phyloP scores from a whole-genome alignment of 129 eudicot species.

The Arctium minus region DNA sequence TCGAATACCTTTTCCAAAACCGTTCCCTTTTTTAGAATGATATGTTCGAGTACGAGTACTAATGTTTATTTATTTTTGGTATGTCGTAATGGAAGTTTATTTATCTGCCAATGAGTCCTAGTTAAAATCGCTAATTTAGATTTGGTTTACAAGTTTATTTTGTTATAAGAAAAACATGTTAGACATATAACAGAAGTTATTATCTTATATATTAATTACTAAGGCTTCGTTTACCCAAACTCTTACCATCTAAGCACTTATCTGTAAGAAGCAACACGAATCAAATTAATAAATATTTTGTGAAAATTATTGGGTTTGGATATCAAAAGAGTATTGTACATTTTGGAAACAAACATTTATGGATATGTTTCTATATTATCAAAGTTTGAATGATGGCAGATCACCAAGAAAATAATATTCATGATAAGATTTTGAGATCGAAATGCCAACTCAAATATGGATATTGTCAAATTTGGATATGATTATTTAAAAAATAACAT shows the following conservation, averaged over 20 bases:
- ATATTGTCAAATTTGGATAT: background rate
- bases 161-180: background rate
- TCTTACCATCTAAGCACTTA: too few relatives aligned
- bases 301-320: too few relatives aligned
- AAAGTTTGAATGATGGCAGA: background rate
- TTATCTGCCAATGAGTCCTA: background rate
- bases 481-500: background rate
- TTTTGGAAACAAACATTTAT: background rate
- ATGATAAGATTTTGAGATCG: conserved; percentile 17
- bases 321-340: too few relatives aligned
- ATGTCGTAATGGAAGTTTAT: background rate
- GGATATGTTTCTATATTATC: conserved; percentile 15
- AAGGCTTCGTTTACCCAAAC: too few relatives aligned
- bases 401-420: background rate
- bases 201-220: too few relatives aligned
- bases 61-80: background rate
- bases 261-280: too few relatives aligned
- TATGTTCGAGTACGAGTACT: background rate
- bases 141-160: background rate
- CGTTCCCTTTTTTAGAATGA: background rate
- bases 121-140: background rate
- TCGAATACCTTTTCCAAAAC: background rate
- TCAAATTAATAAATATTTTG: too few relatives aligned
- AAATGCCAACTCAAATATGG: conserved; percentile 25
- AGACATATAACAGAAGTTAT: background rate